phyloP scores from a whole-genome alignment of 169 alveolate genomes.

The Cryptosporidium tyzzeri region DNA sequence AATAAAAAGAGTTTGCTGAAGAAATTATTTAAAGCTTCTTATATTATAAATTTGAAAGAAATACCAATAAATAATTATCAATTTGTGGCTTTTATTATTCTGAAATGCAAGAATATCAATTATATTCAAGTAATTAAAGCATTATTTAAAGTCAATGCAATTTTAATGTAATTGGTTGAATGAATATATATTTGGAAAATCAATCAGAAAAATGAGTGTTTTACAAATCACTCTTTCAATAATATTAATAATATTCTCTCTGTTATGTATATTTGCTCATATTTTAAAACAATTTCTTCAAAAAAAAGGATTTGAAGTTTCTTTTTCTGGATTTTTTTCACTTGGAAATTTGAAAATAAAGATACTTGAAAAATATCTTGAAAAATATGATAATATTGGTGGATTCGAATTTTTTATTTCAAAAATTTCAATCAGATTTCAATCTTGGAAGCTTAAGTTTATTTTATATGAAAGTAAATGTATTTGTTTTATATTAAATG shows the following conservation, averaged over 20 bases:
- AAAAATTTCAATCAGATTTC: constrained; percentile 7
- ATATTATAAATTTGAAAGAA: no score
- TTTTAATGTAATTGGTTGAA: neutral
- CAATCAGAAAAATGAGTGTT: constrained; percentile 3
- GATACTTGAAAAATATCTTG: constrained; percentile 9
- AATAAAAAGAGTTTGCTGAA: neutral
- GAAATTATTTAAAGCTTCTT: neutral
- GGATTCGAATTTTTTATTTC: neutral
- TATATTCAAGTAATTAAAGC: neutral
- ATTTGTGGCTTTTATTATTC: neutral
- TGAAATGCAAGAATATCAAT: neutral
- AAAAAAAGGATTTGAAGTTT: constrained; percentile 35
- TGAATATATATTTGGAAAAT: neutral
- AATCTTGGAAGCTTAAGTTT: constrained; percentile 38
- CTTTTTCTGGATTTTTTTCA: constrained; percentile 39
- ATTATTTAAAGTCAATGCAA: neutral
- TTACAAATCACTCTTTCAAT: neutral
- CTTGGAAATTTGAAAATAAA: constrained; percentile 16
- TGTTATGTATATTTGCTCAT: neutral
- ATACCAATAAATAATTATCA: no score
- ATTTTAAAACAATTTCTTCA: neutral
- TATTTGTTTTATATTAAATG: neutral
- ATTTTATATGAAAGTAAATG: neutral
- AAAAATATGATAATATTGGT: neutral
- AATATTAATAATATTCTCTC: neutral